Percentiles rank a stretch among this genome's conserved stretches.
phyloP scores from a whole-genome alignment of 2,329 filamentous ascomycete genomes.

The Colletotrichum navitas region DNA sequence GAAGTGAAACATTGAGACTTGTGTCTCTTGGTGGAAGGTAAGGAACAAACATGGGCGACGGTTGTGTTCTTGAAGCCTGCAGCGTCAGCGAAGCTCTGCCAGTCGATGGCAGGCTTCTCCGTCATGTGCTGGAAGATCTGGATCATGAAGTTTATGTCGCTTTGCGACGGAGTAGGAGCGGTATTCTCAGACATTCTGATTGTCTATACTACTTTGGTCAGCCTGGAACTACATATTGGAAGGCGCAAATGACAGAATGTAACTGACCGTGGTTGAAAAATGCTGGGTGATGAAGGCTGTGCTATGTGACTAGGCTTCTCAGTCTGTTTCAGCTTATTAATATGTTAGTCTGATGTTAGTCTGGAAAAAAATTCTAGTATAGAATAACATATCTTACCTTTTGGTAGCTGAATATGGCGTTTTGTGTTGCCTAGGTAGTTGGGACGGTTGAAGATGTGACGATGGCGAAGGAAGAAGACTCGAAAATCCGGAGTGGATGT shows the following conservation, averaged over 20 bases:
- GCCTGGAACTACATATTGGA: background rate
- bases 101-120: slow-evolving; percentile 61
- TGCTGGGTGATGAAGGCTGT: background rate
- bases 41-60: slow-evolving; percentile 57
- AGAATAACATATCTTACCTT: background rate
- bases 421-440: no score
- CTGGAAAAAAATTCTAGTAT: accelerated
- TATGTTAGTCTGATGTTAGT: background rate
- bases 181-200: slow-evolving; percentile 49
- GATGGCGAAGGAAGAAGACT: background rate
- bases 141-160: slow-evolving; percentile 60
- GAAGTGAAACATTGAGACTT: background rate
- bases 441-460: background rate
- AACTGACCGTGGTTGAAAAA: background rate
- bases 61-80: slow-evolving; percentile 59
- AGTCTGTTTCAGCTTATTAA: background rate
- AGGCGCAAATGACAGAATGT: background rate
- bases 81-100: slow-evolving; percentile 59
- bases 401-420: background rate
- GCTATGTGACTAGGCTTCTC: accelerated
- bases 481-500: no score
- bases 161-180: slow-evolving; percentile 51
- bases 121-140: slow-evolving; percentile 59
- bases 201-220: background rate
- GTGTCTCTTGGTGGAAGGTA: background rate